A percentile compares a stretch with the other conserved stretches of the same genome.
Evolutionary conservation across 441 rosid genomes (phyloP).

Genomic region (Pelargonium australe): DNA sequence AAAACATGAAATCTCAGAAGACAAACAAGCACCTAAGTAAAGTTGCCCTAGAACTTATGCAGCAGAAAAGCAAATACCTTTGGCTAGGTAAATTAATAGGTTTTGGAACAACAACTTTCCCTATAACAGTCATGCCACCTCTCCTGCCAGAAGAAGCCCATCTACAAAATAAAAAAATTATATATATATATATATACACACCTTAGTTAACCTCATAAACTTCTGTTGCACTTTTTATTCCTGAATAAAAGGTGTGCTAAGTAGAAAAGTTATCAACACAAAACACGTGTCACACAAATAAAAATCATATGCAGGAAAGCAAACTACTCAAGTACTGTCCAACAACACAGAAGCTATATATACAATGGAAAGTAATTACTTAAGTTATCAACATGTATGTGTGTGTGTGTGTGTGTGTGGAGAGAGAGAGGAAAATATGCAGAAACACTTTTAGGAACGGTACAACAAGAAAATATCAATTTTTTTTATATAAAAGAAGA

Average conservation of each 20-base stretch:
- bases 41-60: conserved; percentile 2
- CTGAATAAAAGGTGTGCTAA: neutral
- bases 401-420: too few relatives aligned
- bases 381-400: neutral
- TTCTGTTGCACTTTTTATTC: conserved; percentile 14
- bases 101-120: conserved; percentile 94
- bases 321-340: neutral
- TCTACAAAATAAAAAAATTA: conserved; percentile 35
- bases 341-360: too few relatives aligned
- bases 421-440: neutral
- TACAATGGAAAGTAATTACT: neutral
- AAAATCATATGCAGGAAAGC: neutral
- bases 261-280: neutral
- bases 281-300: neutral
- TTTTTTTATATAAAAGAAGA: too few relatives aligned
- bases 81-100: conserved; percentile 98
- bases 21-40: neutral
- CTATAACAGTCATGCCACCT: conserved; percentile 85
- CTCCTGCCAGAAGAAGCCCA: conserved; percentile 72
- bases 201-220: conserved; percentile 13
- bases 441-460: neutral
- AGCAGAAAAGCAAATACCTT: conserved; percentile 45
- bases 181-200: neutral
- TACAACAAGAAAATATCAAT: neutral
- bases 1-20: conserved; percentile 13